A percentile compares a stretch with the other conserved stretches of the same genome.
Evolutionary conservation across 2,329 filamentous ascomycete species (phyloP).

Genomic region (Pyricularia pennisetigena): DNA sequence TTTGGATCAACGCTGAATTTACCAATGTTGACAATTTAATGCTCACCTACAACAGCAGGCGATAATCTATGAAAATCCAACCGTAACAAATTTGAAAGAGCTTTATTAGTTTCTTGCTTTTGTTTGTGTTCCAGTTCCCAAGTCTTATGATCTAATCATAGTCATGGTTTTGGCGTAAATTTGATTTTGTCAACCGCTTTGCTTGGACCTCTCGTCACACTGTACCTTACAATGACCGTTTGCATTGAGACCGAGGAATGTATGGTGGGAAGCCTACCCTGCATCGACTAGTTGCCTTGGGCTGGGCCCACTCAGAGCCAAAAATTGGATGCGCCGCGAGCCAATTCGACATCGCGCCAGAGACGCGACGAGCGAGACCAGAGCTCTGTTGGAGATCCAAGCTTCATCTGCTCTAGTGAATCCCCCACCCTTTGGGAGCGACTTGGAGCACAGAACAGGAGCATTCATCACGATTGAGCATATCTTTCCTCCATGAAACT

Average conservation of each 20-base stretch:
- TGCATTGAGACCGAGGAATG: neutral
- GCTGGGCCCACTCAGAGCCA: neutral
- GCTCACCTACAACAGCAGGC: no score
- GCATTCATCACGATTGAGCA: neutral
- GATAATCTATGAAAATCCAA: no score
- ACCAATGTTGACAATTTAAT: no score
- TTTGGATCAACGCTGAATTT: neutral
- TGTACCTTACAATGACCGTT: no score
- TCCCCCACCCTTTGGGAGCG: neutral
- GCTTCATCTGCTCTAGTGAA: neutral
- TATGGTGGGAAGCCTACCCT: neutral
- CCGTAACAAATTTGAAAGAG: no score
- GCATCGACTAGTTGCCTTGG: no score
- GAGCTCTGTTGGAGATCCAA: neutral
- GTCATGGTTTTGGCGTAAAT: no score
- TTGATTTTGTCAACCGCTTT: no score
- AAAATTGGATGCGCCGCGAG: neutral
- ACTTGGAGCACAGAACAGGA: neutral
- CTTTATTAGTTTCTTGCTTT: no score
- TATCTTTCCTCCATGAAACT: neutral
- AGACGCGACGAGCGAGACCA: neutral
- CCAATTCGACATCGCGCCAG: neutral
- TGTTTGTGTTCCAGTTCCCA: no score
- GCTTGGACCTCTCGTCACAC: no score
- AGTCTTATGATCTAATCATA: no score